phyloP scores from a whole-genome alignment of 2,329 filamentous ascomycete genomes.

The Beauveria brongniartii region DNA sequence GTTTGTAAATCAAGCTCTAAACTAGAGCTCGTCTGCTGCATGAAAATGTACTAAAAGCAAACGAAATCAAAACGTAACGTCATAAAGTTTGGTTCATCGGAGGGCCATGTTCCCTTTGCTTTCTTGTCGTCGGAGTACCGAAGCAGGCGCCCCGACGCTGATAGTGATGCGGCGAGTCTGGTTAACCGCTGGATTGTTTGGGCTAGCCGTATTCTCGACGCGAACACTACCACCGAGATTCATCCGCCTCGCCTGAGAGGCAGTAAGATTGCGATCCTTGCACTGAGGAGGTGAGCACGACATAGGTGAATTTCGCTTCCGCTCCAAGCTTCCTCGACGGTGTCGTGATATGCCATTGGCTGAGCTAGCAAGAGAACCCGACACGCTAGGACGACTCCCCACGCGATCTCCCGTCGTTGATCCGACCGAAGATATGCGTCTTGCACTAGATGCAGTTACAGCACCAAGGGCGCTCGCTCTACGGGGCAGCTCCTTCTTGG shows the following conservation, averaged over 20 bases:
- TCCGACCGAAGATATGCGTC: slow-evolving; percentile 39
- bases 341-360: slow-evolving; percentile 50
- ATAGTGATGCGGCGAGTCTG: slow-evolving; percentile 31
- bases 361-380: slow-evolving; percentile 37
- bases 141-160: slow-evolving; percentile 21
- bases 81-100: slow-evolving; percentile 20
- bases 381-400: slow-evolving; percentile 27
- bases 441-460: slow-evolving; percentile 27
- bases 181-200: slow-evolving; percentile 17
- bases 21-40: neutral
- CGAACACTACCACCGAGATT: slow-evolving; percentile 39
- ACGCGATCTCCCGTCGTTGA: slow-evolving; percentile 19
- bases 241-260: slow-evolving; percentile 51
- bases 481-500: slow-evolving; percentile 38
- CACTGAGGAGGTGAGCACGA: slow-evolving; percentile 40
- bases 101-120: slow-evolving; percentile 21
- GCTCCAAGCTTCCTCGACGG: slow-evolving; percentile 41
- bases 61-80: neutral
- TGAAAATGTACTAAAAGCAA: neutral
- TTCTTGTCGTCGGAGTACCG: slow-evolving; percentile 23
- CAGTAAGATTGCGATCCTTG: slow-evolving; percentile 36
- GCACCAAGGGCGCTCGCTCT: slow-evolving; percentile 31
- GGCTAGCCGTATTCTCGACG: slow-evolving; percentile 20
- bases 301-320: slow-evolving; percentile 45
- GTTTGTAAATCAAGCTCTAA: neutral